phyloP scores from a whole-genome alignment of 345 rosid genomes.

The Xanthoceras sorbifolium region DNA sequence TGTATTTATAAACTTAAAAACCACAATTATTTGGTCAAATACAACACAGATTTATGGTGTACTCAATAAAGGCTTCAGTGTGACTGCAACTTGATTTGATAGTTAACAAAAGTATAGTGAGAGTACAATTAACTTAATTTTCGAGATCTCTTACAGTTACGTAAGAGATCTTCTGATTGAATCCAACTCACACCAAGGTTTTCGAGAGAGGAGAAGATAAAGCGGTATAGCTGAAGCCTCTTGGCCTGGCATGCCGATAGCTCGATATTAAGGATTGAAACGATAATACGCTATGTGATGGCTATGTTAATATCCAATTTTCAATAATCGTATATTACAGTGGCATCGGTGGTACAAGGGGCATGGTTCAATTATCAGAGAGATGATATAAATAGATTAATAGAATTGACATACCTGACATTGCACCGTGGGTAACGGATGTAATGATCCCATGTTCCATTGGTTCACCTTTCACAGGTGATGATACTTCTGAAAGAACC shows the following conservation, averaged over 20 bases:
- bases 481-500: slow-evolving; percentile 54
- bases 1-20: background rate
- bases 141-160: too few species aligned
- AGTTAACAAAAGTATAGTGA: background rate
- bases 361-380: background rate
- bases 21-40: background rate
- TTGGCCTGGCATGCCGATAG: background rate
- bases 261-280: background rate
- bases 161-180: background rate
- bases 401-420: slow-evolving; percentile 60
- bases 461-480: slow-evolving; percentile 52
- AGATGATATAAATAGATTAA: background rate
- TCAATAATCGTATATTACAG: background rate
- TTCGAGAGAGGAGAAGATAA: background rate
- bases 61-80: background rate
- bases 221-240: background rate
- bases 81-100: background rate
- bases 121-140: background rate
- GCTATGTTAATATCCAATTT: background rate
- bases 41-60: background rate
- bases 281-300: background rate
- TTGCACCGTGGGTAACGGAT: slow-evolving; percentile 73
- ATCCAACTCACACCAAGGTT: background rate
- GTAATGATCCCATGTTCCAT: slow-evolving; percentile 76
- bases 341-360: background rate